Percentiles rank a stretch among this genome's conserved stretches.
Evolutionary conservation across 1,284 basidiomycete genomes (phyloP).

Genomic region (Vanrija sp.): DNA sequence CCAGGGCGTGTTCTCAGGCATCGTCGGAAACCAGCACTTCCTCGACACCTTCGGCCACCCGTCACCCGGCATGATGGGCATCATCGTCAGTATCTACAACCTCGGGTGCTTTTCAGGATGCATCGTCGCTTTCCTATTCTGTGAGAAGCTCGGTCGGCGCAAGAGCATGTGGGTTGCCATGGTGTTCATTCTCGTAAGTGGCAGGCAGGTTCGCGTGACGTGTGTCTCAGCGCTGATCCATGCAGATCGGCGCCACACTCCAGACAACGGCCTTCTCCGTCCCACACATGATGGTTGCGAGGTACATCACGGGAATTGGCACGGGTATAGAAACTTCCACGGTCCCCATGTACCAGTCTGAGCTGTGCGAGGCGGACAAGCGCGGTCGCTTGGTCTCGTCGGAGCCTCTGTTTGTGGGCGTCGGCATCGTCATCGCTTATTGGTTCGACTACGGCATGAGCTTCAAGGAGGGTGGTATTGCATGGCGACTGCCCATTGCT

Average conservation of each 20-base stretch:
- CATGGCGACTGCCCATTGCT: slow-evolving; percentile 8
- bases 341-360: slow-evolving; percentile 6
- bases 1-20: slow-evolving; percentile 9
- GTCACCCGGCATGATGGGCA: slow-evolving; percentile 5
- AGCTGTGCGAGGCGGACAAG: slow-evolving; percentile 6
- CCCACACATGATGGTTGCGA: slow-evolving; percentile 4
- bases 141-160: slow-evolving; percentile 6
- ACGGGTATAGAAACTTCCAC: slow-evolving; percentile 7
- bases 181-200: slow-evolving; percentile 8
- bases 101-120: slow-evolving; percentile 13
- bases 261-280: slow-evolving; percentile 4
- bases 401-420: slow-evolving; percentile 8
- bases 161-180: slow-evolving; percentile 13
- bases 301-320: slow-evolving; percentile 6
- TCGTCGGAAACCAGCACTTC: slow-evolving; percentile 12
- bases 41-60: slow-evolving; percentile 10
- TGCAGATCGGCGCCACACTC: slow-evolving; percentile 2
- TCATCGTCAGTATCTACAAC: slow-evolving; percentile 17
- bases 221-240: too few relatives aligned
- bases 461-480: not conserved
- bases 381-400: slow-evolving; percentile 5
- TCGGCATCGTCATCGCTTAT: slow-evolving; percentile 10
- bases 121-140: slow-evolving; percentile 8
- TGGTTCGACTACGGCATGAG: slow-evolving; percentile 12
- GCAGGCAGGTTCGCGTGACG: too few relatives aligned